Conservation (phyloP, 2,329 filamentous ascomycete genomes). For the Neobulgaria alba region DNA sequence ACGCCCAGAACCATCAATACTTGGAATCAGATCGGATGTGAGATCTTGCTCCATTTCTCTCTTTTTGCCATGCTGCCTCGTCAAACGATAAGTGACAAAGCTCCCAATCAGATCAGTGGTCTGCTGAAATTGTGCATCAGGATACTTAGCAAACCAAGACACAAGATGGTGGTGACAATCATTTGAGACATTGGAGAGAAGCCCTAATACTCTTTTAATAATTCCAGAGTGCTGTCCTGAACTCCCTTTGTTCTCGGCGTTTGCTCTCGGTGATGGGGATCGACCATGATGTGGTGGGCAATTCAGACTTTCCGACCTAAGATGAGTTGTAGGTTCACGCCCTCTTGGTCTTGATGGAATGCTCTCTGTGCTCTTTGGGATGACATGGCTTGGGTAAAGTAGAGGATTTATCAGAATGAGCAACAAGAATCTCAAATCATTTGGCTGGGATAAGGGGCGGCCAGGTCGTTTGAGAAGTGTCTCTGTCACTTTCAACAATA, state of each 20-base stretch:
- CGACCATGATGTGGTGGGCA: not conserved
- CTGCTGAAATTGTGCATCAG: conserved; percentile 57
- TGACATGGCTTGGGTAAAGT: conserved; percentile 41
- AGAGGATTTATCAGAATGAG: conserved; percentile 74
- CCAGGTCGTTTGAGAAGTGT: conserved; percentile 72
- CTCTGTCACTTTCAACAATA: conserved; percentile 71
- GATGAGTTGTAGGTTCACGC: conserved; percentile 15
- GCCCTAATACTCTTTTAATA: conserved; percentile 73
- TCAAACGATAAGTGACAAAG: conserved; percentile 75
- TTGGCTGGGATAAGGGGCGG: conserved; percentile 55
- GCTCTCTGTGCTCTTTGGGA: conserved; percentile 5
- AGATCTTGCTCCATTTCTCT: conserved; percentile 50
- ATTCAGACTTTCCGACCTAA: conserved; percentile 3
- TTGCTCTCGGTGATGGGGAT: not conserved
- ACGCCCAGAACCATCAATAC: conserved; percentile 56
- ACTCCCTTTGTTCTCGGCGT: conserved; percentile 14
- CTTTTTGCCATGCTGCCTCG: conserved; percentile 60
- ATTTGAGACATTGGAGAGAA: conserved; percentile 66
- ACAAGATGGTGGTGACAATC: conserved; percentile 71
- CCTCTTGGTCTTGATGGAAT: conserved; percentile 17
- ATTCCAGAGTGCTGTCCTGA: conserved; percentile 70
- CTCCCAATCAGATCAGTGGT: conserved; percentile 69
- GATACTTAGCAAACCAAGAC: conserved; percentile 67
- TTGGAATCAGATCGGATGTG: conserved; percentile 62
- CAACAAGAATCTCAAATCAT: conserved; percentile 68